These are phyloP conservation scores for Neurospora cerealis DNA, from an alignment of 495 filamentous ascomycete genomes.

Conservation along the genomic window DNA sequence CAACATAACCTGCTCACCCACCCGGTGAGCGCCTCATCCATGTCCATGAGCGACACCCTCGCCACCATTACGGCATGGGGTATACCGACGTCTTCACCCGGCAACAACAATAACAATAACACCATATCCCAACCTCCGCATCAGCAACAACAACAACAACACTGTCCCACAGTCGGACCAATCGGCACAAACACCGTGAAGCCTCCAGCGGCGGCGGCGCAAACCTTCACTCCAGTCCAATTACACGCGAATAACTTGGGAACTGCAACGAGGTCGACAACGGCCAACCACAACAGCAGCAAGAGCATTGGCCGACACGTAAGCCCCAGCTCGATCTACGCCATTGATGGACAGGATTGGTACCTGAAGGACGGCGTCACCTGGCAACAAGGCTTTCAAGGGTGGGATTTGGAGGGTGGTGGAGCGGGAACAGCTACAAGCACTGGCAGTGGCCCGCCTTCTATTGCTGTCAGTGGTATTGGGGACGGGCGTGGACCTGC, in stretches of 20 bases:
- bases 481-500: neutral
- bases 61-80: conserved; percentile 15
- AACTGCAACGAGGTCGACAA: conserved; percentile 3
- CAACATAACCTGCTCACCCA: conserved; percentile 1
- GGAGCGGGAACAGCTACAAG: conserved; percentile 1
- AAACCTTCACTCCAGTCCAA: neutral
- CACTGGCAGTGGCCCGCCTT: neutral
- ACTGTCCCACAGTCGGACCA: neutral
- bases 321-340: conserved; percentile 20
- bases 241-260: neutral
- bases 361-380: conserved; percentile 40
- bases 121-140: neutral
- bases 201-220: neutral
- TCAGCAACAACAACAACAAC: neutral
- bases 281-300: conserved; percentile 1
- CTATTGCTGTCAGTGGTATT: neutral
- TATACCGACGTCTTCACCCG: conserved; percentile 10
- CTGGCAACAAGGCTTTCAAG: conserved; percentile 39
- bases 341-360: conserved; percentile 40
- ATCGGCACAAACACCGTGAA: neutral
- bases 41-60: conserved; percentile 18
- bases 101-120: neutral
- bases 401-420: conserved; percentile 22
- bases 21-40: conserved; percentile 8
- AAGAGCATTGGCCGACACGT: conserved; percentile 4